Percentiles rank a stretch among this genome's conserved stretches.
Evolutionary conservation across 495 filamentous ascomycete species (phyloP).

Genomic region (Penicillium cosmopolitanum): DNA sequence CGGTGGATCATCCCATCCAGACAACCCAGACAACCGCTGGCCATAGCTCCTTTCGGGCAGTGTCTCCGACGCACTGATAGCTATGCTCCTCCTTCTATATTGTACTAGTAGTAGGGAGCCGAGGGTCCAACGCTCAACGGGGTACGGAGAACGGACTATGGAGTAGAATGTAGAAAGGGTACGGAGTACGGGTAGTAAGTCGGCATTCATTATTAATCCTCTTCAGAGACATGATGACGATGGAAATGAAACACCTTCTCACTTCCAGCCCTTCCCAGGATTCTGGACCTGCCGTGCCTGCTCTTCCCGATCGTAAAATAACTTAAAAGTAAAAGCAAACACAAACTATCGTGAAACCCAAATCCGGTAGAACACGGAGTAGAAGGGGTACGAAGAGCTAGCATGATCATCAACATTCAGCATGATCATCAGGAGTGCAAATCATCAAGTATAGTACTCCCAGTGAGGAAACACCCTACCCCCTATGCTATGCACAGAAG

Average conservation of each 20-base stretch:
- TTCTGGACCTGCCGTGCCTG: not conserved
- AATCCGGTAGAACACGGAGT: not conserved
- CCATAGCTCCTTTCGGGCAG: conserved; percentile 37
- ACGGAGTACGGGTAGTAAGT: not conserved
- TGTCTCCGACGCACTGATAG: conserved; percentile 22
- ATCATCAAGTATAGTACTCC: no score
- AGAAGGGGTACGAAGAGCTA: not conserved
- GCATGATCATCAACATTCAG: not conserved
- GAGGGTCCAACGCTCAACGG: not conserved
- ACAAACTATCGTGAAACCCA: conserved; percentile 2
- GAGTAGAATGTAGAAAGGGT: not conserved
- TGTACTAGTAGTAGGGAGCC: not conserved
- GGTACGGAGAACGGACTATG: not conserved
- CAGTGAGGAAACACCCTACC: no score
- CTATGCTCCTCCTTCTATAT: not conserved
- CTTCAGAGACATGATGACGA: not conserved
- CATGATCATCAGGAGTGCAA: no score
- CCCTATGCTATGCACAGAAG: no score
- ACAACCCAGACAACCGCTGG: conserved; percentile 34
- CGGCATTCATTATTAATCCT: not conserved
- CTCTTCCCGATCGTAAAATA: conserved; percentile 1
- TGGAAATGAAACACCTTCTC: not conserved
- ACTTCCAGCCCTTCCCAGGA: not conserved
- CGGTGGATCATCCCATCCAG: conserved; percentile 30
- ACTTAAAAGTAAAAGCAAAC: conserved; percentile 1